Conservation (phyloP, 2,329 filamentous ascomycete genomes). For the Clonostachys rhizophaga region DNA sequence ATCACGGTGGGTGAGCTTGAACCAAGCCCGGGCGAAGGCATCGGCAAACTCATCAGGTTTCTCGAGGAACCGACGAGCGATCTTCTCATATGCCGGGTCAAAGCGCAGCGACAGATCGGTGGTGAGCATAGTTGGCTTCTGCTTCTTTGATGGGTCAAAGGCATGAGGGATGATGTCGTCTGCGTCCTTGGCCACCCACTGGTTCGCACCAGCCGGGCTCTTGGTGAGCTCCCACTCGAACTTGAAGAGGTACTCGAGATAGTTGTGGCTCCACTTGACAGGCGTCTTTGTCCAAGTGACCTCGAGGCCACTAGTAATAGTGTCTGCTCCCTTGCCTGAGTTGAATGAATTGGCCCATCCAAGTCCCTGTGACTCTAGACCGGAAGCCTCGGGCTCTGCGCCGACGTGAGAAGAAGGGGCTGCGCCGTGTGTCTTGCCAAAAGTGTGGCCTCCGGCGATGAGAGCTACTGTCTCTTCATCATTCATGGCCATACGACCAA, state of each 20-base stretch:
- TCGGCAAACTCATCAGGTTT: constrained; percentile 65
- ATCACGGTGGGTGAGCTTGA: constrained; percentile 79
- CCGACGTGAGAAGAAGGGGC: constrained; percentile 60
- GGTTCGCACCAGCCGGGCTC: constrained; percentile 71
- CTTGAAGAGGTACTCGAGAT: constrained; percentile 72
- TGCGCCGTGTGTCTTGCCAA: constrained; percentile 79
- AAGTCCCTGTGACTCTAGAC: constrained; percentile 62
- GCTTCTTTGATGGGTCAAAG: constrained; percentile 66
- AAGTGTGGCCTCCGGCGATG: constrained; percentile 73
- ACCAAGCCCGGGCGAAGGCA: constrained; percentile 71
- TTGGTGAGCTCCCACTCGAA: constrained; percentile 75
- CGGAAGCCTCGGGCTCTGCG: constrained; percentile 60
- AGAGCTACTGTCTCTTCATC: constrained; percentile 78
- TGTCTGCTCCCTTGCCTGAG: constrained; percentile 64
- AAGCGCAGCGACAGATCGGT: constrained; percentile 69
- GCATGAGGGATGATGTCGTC: constrained; percentile 61
- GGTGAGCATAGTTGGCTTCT: constrained; percentile 69
- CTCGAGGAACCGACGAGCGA: constrained; percentile 64
- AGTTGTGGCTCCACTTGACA: constrained; percentile 71
- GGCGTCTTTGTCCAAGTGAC: constrained; percentile 77
- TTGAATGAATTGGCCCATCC: constrained; percentile 66
- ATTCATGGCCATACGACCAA: constrained; percentile 53
- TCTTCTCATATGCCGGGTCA: constrained; percentile 72
- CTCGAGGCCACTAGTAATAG: constrained; percentile 73
- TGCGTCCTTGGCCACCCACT: constrained; percentile 69